These are phyloP conservation scores for Thalassiosira gravida DNA, from an alignment of 352 stramenopile species.

Conservation along the genomic window DNA sequence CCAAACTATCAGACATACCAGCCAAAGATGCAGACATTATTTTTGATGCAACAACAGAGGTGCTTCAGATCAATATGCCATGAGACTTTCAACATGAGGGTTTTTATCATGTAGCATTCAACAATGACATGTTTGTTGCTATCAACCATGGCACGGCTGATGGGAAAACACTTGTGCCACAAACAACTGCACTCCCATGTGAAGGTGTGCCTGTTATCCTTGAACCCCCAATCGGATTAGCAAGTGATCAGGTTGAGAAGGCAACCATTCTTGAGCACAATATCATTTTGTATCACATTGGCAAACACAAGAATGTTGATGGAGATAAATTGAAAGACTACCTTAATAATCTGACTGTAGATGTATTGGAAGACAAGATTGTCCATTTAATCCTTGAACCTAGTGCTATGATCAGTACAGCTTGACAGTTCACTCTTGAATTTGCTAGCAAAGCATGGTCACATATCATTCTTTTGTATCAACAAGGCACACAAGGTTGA, in stretches of 20 bases:
- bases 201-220: not conserved
- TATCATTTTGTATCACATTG: not conserved
- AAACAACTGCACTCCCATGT: not conserved
- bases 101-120: not conserved
- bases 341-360: not conserved
- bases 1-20: too few relatives aligned
- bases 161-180: not conserved
- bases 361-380: not conserved
- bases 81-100: not conserved
- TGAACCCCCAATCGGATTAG: not conserved
- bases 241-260: slow-evolving; percentile 8
- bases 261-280: not conserved
- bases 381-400: not conserved
- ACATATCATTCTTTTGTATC: not conserved
- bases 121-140: not conserved
- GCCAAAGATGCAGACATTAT: too few relatives aligned
- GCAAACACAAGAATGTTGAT: not conserved
- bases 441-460: not conserved
- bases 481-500: not conserved
- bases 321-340: not conserved
- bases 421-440: too few relatives aligned
- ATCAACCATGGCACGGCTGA: not conserved
- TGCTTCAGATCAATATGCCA: not conserved
- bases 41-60: not conserved
- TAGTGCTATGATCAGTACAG: too few relatives aligned